phyloP scores from a whole-genome alignment of 352 stramenopile species.

The Globisporangium abappressorium region DNA sequence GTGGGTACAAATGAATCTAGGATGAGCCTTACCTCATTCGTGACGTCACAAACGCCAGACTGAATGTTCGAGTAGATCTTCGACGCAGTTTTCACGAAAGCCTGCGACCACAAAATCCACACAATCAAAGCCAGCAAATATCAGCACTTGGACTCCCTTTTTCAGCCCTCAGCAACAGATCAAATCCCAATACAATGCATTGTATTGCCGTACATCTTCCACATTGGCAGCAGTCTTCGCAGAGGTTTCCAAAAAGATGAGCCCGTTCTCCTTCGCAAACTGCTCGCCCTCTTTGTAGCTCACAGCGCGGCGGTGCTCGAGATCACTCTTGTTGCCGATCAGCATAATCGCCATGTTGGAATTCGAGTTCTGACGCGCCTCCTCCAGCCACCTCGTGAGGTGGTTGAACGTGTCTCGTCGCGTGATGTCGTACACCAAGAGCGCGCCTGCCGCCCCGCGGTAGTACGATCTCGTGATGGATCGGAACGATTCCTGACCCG shows the following conservation, averaged over 20 bases:
- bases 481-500: slow-evolving; percentile 99
- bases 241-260: slow-evolving; percentile 99
- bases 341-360: slow-evolving; percentile 99
- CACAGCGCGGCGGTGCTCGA: slow-evolving; percentile 95
- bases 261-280: slow-evolving; percentile 98
- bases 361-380: slow-evolving; percentile 97
- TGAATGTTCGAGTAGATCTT: slow-evolving; percentile 97
- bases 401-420: slow-evolving; percentile 99
- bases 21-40: slow-evolving; percentile 79
- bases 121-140: neutral
- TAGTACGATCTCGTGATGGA: slow-evolving; percentile 99
- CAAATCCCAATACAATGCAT: neutral
- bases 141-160: neutral
- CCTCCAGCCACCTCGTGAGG: slow-evolving; percentile 97
- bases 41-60: slow-evolving; percentile 92
- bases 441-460: slow-evolving; percentile 93
- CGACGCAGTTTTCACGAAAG: slow-evolving; percentile 94
- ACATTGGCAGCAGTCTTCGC: slow-evolving; percentile 99
- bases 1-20: neutral
- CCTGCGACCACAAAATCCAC: slow-evolving; percentile 34
- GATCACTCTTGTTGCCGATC: slow-evolving; percentile 98
- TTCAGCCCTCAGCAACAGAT: neutral
- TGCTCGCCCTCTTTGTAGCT: slow-evolving; percentile 96
- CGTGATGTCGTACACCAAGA: slow-evolving; percentile 99
- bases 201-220: slow-evolving; percentile 81